A percentile compares a stretch with the other conserved stretches of the same genome.
These are phyloP conservation scores for Xylaria sp. DNA, from an alignment of 2,329 filamentous ascomycete species.

Conservation along the genomic window DNA sequence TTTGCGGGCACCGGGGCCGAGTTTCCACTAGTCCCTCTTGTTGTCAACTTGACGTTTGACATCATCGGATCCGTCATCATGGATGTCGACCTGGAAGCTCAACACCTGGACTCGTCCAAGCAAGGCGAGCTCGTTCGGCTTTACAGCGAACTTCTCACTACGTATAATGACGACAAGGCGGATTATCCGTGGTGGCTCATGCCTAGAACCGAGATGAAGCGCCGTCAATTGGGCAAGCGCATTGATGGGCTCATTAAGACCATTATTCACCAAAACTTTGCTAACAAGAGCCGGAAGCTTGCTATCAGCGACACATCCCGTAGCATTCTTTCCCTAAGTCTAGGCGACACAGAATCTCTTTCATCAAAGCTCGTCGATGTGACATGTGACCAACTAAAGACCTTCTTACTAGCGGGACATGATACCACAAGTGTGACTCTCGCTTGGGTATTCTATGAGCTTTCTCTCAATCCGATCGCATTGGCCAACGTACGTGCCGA, in stretches of 20 bases:
- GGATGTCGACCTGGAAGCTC: constrained; percentile 51
- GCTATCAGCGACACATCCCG: constrained; percentile 37
- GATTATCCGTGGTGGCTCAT: constrained; percentile 36
- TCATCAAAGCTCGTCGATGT: constrained; percentile 46
- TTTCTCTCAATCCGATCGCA: constrained; percentile 49
- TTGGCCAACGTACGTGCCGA: constrained; percentile 50
- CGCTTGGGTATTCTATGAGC: constrained; percentile 53
- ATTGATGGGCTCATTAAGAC: constrained; percentile 42
- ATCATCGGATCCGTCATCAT: constrained; percentile 53
- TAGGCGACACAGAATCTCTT: constrained; percentile 47
- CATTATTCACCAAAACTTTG: constrained; percentile 46
- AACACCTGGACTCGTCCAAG: constrained; percentile 40
- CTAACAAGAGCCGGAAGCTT: constrained; percentile 20
- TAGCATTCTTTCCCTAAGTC: constrained; percentile 51
- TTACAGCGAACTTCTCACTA: constrained; percentile 41
- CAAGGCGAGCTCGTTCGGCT: constrained; percentile 48
- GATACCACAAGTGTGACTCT: constrained; percentile 55
- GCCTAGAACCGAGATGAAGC: constrained; percentile 20
- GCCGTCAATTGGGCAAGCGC: constrained; percentile 23
- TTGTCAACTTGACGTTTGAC: constrained; percentile 53
- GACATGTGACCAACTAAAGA: constrained; percentile 53
- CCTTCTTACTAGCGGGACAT: constrained; percentile 56
- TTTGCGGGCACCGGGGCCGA: constrained; percentile 44
- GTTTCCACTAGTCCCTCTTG: constrained; percentile 44
- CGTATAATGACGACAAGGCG: constrained; percentile 39